Base-by-base conservation (phyloP, 352 stramenopile species). In the Phytopythium aichiense region DNA sequence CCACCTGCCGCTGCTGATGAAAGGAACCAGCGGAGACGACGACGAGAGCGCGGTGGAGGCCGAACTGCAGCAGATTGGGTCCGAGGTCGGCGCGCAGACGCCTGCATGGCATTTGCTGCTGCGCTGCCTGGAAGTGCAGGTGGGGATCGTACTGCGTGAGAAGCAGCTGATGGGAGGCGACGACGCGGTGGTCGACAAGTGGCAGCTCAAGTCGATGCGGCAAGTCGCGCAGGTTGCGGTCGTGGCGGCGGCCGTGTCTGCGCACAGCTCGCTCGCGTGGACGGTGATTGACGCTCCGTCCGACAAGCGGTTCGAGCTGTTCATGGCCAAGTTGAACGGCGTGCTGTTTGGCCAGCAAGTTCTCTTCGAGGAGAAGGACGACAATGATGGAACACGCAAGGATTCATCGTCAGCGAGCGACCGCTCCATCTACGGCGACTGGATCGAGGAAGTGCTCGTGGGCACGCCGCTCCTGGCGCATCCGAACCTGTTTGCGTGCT, bases 261-360 rank as follows among this genome's bases (percentile, higher is more conserved):
- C 65, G 2, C 69, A 72, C 23, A 79, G 74, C 49, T 73, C 70
- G 7, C 57, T 84, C 45, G 73, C 73, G 2, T 81, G 74, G 76
- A 71, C 70, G 2, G 70, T 74, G 22, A 71, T 77, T 15, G 77
- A 84, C 52, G 71, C 68, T 0, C 64, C 77, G 0, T 42, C 67
- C 5, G 67, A 80, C 12, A 72, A 73, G 9, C 67, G 74, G 43
- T 80, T 91, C 13, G 76, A 88, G 33, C 73, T 75, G 15, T 64
- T 77, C 2, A 73, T 84, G 54, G 65, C 66, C 30, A 69, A 71
- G 33, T 68, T 86, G 0, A 86, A 84, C 63, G 72, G 77, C 16
- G 67, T 88, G 15, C 67, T 92, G n/a, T 92, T 92, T 62, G 83
- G 83, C 0, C 77, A 84, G 33, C 77, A 82, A 43, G 83, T 92